phyloP scores from a whole-genome alignment of 179 eudicot species.

The Amaranthus tricolor region DNA sequence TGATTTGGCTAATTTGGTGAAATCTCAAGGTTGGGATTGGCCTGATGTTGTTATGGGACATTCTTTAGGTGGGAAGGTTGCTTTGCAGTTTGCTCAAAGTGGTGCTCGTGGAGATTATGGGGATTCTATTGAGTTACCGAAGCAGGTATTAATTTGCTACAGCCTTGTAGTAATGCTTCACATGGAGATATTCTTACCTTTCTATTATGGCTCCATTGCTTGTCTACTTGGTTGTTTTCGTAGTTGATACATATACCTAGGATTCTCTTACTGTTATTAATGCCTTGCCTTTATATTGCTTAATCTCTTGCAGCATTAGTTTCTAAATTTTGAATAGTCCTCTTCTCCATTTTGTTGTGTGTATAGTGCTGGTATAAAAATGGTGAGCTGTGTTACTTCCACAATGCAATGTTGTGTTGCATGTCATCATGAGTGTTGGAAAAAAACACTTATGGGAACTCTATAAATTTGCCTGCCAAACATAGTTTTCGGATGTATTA shows the following conservation, averaged over 20 bases:
- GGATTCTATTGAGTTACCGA: conserved; percentile 52
- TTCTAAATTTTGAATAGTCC: neutral
- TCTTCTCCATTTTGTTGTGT: neutral
- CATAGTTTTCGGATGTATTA: too few relatives aligned
- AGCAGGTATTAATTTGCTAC: conserved; percentile 51
- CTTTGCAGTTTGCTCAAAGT: conserved; percentile 79
- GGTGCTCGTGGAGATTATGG: conserved; percentile 71
- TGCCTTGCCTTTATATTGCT: neutral
- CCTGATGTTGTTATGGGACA: conserved; percentile 94
- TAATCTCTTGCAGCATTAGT: neutral
- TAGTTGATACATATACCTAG: neutral
- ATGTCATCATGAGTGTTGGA: too few relatives aligned
- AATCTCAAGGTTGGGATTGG: conserved; percentile 77
- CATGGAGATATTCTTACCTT: neutral
- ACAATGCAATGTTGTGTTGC: too few relatives aligned
- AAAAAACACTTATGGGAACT: too few relatives aligned
- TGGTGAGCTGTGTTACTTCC: neutral
- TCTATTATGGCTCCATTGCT: neutral
- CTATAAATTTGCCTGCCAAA: too few relatives aligned
- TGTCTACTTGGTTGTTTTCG: neutral
- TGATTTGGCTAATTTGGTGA: conserved; percentile 80
- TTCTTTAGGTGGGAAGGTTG: conserved; percentile 95
- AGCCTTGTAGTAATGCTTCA: neutral
- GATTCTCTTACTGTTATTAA: neutral
- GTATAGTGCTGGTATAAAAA: neutral